Base-by-base conservation (phyloP, 106 monocot species). In the Dendrobium catenatum region DNA sequence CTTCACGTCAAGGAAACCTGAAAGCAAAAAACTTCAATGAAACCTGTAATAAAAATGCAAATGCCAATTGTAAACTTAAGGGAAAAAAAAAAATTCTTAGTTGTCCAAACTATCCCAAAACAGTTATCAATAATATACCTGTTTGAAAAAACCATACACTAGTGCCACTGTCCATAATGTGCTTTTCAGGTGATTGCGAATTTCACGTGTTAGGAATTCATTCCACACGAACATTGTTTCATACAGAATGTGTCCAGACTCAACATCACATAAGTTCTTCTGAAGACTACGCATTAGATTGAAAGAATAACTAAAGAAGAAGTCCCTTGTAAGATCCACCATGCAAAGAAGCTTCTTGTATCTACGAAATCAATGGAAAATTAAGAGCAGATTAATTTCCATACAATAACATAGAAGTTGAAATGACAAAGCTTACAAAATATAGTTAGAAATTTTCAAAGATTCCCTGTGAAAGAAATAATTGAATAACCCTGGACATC, bases 191-290 rank as follows among this genome's bases (percentile, higher is more conserved):
- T 84, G 84, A 81, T 85, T 86, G 4, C 95, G 91, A 27, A 99
- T 89, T 72, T 86, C 87, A 77, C 91, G 88, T 42, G 95, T 90
- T 86, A 99, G 83, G 78, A 88, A 99, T 55, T 95, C 95, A 82
- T 99, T 99, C 99, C 99, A 99, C n/a, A 99, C 99, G 81, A 93
- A 99, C 95, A 99, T 95, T 79, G 99, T 91, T 66, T 95, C 93
- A 80, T 99, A 93, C 19, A 87, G 68, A 83, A 85, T 82, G 75
- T 86, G 84, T 54, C 87, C 87, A 59, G 85, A 75, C 55, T 90
- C 82, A 10, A 77, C 85, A 78, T 91, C 83, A 68, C 82, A 83
- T 78, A 91, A 72, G 76, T 99, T 99, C 82, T 91, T 93, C 72
- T 99, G 99, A 68, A 99, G 87, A 83, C 95, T 95, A 78, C 84